A percentile compares a stretch with the other conserved stretches of the same genome.
These are phyloP conservation scores for Malus sieversii DNA, from an alignment of 306 rosid genomes.

Conservation along the genomic window DNA sequence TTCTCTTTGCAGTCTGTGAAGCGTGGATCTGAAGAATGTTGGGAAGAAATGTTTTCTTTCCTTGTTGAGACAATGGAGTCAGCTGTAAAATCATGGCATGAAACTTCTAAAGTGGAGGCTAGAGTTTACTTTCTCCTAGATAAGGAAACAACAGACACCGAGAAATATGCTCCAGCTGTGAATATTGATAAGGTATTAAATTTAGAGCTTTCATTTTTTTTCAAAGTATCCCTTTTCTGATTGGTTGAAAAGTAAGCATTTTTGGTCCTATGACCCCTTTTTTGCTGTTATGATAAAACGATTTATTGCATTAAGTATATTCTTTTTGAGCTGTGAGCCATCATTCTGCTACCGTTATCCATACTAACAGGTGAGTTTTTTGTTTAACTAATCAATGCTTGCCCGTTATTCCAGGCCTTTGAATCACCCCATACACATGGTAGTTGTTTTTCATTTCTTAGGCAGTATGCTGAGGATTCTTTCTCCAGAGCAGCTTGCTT, in stretches of 20 bases:
- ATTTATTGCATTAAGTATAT: not conserved
- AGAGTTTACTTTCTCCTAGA: slow-evolving; percentile 85
- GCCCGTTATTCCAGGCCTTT: slow-evolving; percentile 60
- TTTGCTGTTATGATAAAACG: not conserved
- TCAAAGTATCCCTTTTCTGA: not conserved
- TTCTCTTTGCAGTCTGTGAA: slow-evolving; percentile 58
- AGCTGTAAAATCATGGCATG: slow-evolving; percentile 88
- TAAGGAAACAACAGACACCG: slow-evolving; percentile 68
- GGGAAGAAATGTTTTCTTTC: slow-evolving; percentile 65
- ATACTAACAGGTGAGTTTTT: not conserved
- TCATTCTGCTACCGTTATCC: slow-evolving; percentile 6
- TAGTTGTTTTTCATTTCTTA: slow-evolving; percentile 65
- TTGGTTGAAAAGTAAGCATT: not conserved
- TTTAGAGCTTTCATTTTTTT: slow-evolving; percentile 5
- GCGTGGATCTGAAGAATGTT: slow-evolving; percentile 69
- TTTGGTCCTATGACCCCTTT: slow-evolving; percentile 4
- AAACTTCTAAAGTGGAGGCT: slow-evolving; percentile 78
- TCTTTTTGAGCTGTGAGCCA: not conserved
- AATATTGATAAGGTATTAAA: slow-evolving; percentile 81
- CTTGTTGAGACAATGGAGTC: slow-evolving; percentile 89
- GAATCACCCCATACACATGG: slow-evolving; percentile 88
- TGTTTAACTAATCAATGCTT: slow-evolving; percentile 3
- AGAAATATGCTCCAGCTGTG: slow-evolving; percentile 81
- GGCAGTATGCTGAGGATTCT: slow-evolving; percentile 96
- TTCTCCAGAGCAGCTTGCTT: slow-evolving; percentile 86